Percentiles rank a stretch among this genome's conserved stretches.
These are phyloP conservation scores for Nothophoma quercina DNA, from an alignment of 2,329 filamentous ascomycete species.

Conservation along the genomic window DNA sequence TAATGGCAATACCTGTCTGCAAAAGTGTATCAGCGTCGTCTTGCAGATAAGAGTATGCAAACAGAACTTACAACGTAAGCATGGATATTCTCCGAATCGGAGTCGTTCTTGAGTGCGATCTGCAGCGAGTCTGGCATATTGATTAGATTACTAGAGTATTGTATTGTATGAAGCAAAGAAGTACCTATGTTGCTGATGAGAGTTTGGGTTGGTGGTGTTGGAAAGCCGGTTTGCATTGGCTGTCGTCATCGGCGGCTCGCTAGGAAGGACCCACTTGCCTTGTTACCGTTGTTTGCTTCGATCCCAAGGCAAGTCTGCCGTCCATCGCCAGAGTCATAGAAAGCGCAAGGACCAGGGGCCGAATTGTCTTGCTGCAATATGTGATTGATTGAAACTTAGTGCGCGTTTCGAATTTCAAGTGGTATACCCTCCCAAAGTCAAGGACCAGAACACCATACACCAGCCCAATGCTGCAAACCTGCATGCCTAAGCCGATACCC, in stretches of 20 bases:
- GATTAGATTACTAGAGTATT: neutral
- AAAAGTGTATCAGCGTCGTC: too few species aligned
- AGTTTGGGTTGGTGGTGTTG: conserved; percentile 3
- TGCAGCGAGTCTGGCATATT: conserved; percentile 16
- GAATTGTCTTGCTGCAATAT: neutral
- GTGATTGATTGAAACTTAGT: neutral
- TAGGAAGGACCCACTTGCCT: conserved; percentile 17
- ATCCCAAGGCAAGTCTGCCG: neutral
- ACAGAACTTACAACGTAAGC: conserved; percentile 11
- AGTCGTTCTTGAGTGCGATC: conserved; percentile 16
- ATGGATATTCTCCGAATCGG: conserved; percentile 10
- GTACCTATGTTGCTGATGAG: neutral
- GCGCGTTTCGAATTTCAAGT: conserved; percentile 2
- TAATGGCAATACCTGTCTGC: conserved; percentile 15
- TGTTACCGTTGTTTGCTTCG: neutral
- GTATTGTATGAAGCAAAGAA: neutral
- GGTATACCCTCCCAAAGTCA: conserved; percentile 11
- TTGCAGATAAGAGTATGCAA: neutral
- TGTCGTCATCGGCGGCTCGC: conserved; percentile 15
- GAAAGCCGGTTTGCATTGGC: conserved; percentile 18
- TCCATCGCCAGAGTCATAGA: neutral
- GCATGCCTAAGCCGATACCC: neutral
- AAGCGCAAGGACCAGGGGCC: neutral
- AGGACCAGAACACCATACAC: conserved; percentile 17
- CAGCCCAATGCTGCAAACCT: conserved; percentile 25